Base-by-base conservation (phyloP, 179 eudicot species). In the Actinidia arguta region DNA sequence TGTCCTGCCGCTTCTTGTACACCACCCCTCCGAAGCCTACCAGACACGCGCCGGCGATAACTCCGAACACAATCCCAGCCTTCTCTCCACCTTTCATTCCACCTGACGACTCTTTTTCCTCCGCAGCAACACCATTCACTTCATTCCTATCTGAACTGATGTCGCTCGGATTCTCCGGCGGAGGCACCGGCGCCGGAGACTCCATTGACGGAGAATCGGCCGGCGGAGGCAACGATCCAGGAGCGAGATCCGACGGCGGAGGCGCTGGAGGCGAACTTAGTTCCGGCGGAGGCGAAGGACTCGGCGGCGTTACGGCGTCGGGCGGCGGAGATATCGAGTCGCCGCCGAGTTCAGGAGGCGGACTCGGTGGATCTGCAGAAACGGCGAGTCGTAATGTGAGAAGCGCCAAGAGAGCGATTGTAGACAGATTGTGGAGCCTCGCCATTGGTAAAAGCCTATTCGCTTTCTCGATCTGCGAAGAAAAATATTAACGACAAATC, bases 1-100 rank as follows among this genome's bases (percentile, higher is more conserved):
- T 90, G 79, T 82, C 82, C 88, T 81, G 86, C 56, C 92, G 83
- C 78, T 90, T 90, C 91, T 78, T 84, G 48, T 87, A 88, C 72
- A 90, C 55, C 70, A 88, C 13, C 7, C 75, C 90, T 24, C 82
- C 90, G 4, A 83, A 9, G 0, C 70, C 88, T 2, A 85, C 90
- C 1, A 90, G 12, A 55, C 83, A 78, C 36, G 58, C 87, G 8
- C 61, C 87, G 5, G 82, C 87, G 16, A 88, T 24, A 6, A 88
- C 88, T 80, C 88, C 92, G 11, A 90, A 1, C 6, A 83, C 88
- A n/a, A 88, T 63, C 1, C 91, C 92, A 2, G 86, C 90, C 85
- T 88, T 88, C 78, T 83, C 50, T 13, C 91, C 92, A 0, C 80
- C 86, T n/a, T 73, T 87, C 88, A 83, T 22, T 10, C 92, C 90